phyloP scores from a whole-genome alignment of 2,329 filamentous ascomycete genomes.

The Venturia pyrina region DNA sequence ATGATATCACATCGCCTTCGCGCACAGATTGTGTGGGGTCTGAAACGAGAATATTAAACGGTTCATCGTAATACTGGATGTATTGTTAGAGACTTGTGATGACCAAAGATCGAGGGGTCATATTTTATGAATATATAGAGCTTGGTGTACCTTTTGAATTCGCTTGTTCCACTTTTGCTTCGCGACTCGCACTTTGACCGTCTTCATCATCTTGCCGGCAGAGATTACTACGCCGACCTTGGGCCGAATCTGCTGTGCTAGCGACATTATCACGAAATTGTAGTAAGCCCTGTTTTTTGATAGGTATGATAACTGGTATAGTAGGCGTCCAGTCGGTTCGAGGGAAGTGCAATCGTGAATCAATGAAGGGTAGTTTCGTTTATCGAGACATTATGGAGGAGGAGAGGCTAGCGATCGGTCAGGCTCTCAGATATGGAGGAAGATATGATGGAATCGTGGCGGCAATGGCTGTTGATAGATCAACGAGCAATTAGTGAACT shows the following conservation, averaged over 20 bases:
- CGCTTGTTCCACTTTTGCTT: constrained; percentile 61
- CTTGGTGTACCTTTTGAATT: constrained; percentile 54
- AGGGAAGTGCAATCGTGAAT: neutral
- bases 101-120: neutral
- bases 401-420: neutral
- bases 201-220: constrained; percentile 66
- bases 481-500: neutral
- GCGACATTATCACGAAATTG: neutral
- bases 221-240: constrained; percentile 61
- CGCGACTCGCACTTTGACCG: constrained; percentile 67
- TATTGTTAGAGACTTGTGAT: neutral
- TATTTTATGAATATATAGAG: neutral
- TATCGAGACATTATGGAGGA: neutral
- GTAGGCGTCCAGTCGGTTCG: neutral
- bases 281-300: neutral
- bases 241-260: constrained; percentile 5
- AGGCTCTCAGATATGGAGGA: neutral
- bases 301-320: neutral
- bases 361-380: neutral
- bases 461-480: neutral
- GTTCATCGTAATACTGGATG: constrained; percentile 53
- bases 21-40: constrained; percentile 66
- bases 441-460: neutral
- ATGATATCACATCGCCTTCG: constrained; percentile 65
- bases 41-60: constrained; percentile 60